phyloP scores from a whole-genome alignment of 2,329 filamentous ascomycete species.

The Talaromyces funiculosus region DNA sequence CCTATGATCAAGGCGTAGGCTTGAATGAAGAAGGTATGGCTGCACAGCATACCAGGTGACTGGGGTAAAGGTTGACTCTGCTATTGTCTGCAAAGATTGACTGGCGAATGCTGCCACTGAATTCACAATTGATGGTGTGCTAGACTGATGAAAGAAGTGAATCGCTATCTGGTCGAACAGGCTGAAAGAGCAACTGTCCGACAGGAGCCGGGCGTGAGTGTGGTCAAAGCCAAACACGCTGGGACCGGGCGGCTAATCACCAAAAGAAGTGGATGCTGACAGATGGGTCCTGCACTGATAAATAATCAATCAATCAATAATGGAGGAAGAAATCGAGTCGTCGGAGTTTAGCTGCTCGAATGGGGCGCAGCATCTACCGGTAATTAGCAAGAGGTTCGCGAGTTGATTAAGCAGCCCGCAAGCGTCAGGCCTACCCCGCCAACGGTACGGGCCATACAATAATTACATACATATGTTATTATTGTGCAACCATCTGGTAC shows the following conservation, averaged over 20 bases:
- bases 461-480: neutral
- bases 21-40: neutral
- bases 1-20: neutral
- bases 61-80: neutral
- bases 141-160: neutral
- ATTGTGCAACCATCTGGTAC: too few species aligned
- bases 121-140: neutral
- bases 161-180: neutral
- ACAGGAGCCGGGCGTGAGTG: neutral
- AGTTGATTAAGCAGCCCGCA: neutral
- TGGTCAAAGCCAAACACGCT: neutral
- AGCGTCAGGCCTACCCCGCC: conserved; percentile 5
- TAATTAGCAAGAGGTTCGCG: conserved; percentile 1
- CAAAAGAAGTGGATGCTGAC: neutral
- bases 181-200: neutral
- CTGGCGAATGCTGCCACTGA: neutral
- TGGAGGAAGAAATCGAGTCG: neutral
- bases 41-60: neutral
- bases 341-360: neutral
- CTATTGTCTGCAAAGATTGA: neutral
- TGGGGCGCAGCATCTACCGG: conserved; percentile 8
- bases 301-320: neutral
- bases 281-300: neutral
- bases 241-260: neutral
- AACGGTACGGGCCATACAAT: neutral